Conservation (phyloP, 2,329 filamentous ascomycete species). For the Cercospora sp. region DNA sequence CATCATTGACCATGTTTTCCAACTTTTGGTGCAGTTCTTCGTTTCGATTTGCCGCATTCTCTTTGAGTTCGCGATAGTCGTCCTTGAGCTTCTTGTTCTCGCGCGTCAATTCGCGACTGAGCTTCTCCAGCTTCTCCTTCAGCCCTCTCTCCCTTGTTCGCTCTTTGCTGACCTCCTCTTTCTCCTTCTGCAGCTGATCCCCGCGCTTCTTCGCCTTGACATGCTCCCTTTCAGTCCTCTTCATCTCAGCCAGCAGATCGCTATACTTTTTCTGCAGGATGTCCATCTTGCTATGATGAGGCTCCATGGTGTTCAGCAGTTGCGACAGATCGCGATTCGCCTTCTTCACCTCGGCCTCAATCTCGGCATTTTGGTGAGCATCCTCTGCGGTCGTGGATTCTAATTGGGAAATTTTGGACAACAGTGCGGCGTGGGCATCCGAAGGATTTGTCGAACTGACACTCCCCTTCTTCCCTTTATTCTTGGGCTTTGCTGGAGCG, state of each 20-base stretch:
- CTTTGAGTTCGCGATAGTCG: constrained; percentile 81
- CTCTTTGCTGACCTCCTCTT: constrained; percentile 84
- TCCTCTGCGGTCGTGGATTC: constrained; percentile 91
- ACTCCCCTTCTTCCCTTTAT: constrained; percentile 57
- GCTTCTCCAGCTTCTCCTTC: constrained; percentile 95
- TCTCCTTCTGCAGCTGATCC: constrained; percentile 93
- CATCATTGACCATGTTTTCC: constrained; percentile 74
- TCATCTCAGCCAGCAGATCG: constrained; percentile 91
- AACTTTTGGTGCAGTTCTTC: constrained; percentile 83
- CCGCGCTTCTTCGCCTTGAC: constrained; percentile 94
- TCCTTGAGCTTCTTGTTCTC: constrained; percentile 99
- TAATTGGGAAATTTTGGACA: constrained; percentile 90
- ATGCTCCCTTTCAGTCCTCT: constrained; percentile 89
- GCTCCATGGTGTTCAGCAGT: constrained; percentile 83
- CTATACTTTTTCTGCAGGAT: constrained; percentile 87
- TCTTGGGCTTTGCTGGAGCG: constrained; percentile 68
- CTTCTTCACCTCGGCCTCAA: constrained; percentile 92
- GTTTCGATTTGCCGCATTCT: constrained; percentile 79
- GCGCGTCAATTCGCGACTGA: constrained; percentile 89
- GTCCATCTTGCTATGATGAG: constrained; percentile 87
- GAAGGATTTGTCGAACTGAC: constrained; percentile 77
- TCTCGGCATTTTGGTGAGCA: constrained; percentile 93
- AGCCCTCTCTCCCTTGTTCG: constrained; percentile 85
- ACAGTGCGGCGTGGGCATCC: constrained; percentile 87
- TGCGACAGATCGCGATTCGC: constrained; percentile 87